Evolutionary conservation across 2,329 filamentous ascomycete species (phyloP), one percentile per base, ranked within the genome.

Genomic region (Pyrenochaeta sp.): DNA sequence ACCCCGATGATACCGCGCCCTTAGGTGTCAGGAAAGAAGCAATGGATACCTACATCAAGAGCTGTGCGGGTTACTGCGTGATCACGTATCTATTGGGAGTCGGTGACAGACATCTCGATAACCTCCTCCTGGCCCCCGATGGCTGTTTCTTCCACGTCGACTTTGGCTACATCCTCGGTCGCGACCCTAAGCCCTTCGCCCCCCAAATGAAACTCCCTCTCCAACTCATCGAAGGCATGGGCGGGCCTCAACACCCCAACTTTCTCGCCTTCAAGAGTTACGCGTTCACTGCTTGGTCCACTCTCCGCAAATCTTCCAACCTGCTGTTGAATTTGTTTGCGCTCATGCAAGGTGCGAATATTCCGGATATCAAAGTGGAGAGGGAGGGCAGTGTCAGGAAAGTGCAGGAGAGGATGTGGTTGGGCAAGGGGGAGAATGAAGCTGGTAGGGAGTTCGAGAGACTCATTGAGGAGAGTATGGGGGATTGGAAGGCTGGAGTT

Each of bases 161-260:
- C 77, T 99, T 99, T 71, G 95, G 96, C 42, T 99, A 96, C 78
- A 99, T 99, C 61, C 89, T 99, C 1, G 95, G 95, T 19, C 91
- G 95, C 40, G 95, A 99, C 68, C 95, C 95, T 0, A 99, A 99
- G 74, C 95, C 95, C 0, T 98, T 99, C 73, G 94, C 95, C 0
- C 95, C 95, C 0, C 88, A 94, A 51, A 97, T 99, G 90, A 99
- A 99, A 78, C 87, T 99, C 8, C 94, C 91, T 73, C 94, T 93
- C 68, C 94, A 99, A 74, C 99, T 99, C 95, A 92, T 98, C 3
- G 95, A 99, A 72, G 95, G 93, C 62, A 97, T 99, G 92, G 96
- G 96, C 40, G 95, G 95, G 12, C 85, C 89, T 7, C 85, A 86
- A 34, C 92, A 91, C 3, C 87, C 91, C 24, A 90, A 96, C 61